Evolutionary conservation across 192 early-diverging fungal species (phyloP).

Genomic region (Phycomyces blakesleeanus): DNA sequence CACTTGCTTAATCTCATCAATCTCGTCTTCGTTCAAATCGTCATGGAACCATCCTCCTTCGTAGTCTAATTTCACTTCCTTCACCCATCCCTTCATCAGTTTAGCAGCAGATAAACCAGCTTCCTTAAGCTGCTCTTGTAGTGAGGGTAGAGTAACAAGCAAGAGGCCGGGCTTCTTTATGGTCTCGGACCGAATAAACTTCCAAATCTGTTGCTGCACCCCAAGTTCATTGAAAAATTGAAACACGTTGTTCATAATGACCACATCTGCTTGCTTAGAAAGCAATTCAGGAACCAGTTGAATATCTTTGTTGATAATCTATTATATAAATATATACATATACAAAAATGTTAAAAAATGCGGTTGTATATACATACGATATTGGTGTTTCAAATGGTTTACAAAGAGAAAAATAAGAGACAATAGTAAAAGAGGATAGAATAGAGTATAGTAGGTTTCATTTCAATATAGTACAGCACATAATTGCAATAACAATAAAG

Average conservation of each 20-base stretch:
- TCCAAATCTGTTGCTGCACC: conserved; percentile 49
- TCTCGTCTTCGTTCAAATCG: conserved; percentile 48
- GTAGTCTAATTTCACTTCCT: conserved; percentile 45
- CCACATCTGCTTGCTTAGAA: conserved; percentile 42
- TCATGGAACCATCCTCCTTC: conserved; percentile 39
- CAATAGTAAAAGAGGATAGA: not conserved
- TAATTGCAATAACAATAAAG: no score
- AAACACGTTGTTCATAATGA: conserved; percentile 63
- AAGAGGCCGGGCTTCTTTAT: conserved; percentile 36
- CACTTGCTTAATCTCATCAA: conserved; percentile 47
- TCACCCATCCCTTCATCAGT: conserved; percentile 42
- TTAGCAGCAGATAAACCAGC: conserved; percentile 46
- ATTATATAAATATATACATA: no score
- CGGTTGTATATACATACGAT: no score
- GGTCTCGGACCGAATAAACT: conserved; percentile 43
- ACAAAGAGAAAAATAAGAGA: no score
- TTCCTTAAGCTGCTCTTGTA: conserved; percentile 56
- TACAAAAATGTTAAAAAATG: no score
- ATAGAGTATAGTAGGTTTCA: not conserved
- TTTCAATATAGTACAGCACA: no score
- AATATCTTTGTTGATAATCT: conserved; percentile 51
- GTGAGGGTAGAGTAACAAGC: conserved; percentile 47
- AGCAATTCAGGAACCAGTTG: conserved; percentile 37
- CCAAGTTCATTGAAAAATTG: conserved; percentile 49
- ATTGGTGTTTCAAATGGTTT: no score